phyloP scores from a whole-genome alignment of 306 rosid species.

The Ziziphus jujuba region DNA sequence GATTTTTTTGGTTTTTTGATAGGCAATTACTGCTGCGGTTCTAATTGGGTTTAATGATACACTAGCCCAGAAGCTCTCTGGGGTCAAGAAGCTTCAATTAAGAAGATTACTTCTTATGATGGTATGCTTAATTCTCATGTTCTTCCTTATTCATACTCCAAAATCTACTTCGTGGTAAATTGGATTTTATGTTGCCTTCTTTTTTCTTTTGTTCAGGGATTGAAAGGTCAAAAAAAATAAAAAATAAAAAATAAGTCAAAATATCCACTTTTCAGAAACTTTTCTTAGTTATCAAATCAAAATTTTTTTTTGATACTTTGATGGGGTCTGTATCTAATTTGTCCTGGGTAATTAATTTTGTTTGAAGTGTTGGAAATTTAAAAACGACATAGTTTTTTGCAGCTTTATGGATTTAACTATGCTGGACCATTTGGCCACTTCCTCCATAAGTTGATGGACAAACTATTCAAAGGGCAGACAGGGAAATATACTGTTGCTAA shows the following conservation, averaged over 20 bases:
- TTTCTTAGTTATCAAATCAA: no score
- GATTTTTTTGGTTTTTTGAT: conserved; percentile 12
- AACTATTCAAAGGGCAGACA: conserved; percentile 71
- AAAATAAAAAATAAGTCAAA: no score
- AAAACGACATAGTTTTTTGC: conserved; percentile 34
- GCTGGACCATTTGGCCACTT: conserved; percentile 90
- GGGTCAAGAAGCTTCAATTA: conserved; percentile 79
- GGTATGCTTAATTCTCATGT: conserved; percentile 36
- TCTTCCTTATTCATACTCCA: no score
- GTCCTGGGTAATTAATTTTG: no score
- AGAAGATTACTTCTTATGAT: conserved; percentile 73
- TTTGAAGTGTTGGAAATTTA: conserved; percentile 4
- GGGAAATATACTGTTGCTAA: conserved; percentile 71
- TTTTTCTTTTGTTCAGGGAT: no score
- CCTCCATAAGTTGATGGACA: conserved; percentile 86
- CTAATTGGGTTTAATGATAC: conserved; percentile 79
- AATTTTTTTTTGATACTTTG: no score
- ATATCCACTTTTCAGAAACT: no score
- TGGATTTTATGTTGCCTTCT: no score
- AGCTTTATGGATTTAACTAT: conserved; percentile 92
- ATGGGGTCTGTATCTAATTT: neutral
- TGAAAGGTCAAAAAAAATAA: no score
- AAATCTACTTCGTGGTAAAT: no score
- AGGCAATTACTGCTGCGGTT: conserved; percentile 90
- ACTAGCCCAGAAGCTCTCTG: conserved; percentile 86